These are phyloP conservation scores for Blechomonas ayalai DNA, from an alignment of 208 protist species.

Conservation along the genomic window DNA sequence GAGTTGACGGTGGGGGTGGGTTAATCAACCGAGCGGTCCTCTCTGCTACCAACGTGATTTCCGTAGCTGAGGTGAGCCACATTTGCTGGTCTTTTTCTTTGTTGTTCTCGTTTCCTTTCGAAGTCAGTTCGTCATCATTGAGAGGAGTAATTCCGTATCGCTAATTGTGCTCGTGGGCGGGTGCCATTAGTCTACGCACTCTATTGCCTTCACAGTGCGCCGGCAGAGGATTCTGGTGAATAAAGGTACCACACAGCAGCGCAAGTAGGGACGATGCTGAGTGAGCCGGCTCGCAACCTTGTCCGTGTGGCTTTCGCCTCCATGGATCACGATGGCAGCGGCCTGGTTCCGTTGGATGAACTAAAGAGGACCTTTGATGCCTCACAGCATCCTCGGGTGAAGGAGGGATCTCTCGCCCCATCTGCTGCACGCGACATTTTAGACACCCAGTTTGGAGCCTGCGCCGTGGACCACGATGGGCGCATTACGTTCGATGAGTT, in stretches of 20 bases:
- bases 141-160: no score
- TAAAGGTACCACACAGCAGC: no score
- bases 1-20: neutral
- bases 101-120: neutral
- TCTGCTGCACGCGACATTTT: constrained; percentile 52
- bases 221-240: no score
- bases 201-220: no score
- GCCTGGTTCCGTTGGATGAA: constrained; percentile 36
- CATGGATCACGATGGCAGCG: constrained; percentile 32
- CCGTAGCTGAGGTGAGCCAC: neutral
- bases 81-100: constrained; percentile 2
- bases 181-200: no score
- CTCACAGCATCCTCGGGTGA: constrained; percentile 66
- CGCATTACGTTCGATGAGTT: constrained; percentile 79
- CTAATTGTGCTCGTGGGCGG: no score
- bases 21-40: neutral
- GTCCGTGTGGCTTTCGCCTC: constrained; percentile 47
- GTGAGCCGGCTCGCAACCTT: constrained; percentile 5
- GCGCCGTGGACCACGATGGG: constrained; percentile 32
- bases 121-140: no score
- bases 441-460: constrained; percentile 44
- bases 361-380: constrained; percentile 50
- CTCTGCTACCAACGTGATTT: neutral
- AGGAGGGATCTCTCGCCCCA: constrained; percentile 62
- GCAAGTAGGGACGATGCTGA: constrained; percentile 17